Evolutionary conservation across 2,329 filamentous ascomycete species (phyloP), one percentile per base, ranked within the genome.

Genomic region (Aspergillus sp.): DNA sequence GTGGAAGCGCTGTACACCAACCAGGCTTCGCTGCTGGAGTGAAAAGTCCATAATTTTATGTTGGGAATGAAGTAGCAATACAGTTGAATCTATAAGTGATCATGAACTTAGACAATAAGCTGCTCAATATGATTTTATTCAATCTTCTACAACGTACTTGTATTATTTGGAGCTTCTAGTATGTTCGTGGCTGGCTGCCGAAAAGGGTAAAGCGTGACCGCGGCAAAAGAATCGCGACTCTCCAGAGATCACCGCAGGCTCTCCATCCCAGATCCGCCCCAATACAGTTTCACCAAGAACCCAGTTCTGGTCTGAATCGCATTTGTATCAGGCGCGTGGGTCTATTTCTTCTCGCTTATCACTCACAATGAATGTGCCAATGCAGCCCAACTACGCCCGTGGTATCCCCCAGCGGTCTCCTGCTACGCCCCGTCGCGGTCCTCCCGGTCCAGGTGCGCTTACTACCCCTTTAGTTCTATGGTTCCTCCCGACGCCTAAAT

Each of bases 1-100:
- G 94, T 98, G 54, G 94, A 98, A 71, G 89, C 95, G 58, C 76
- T 98, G 63, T 98, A 97, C 78, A 90, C 89, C 54, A 97, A 96
- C 77, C 91, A 98, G 76, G 93, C 93, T 44, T 95, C 89, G 51
- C 77, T 94, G 78, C 77, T 98, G 60, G 93, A 98, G 79, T 98
- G 62, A 65, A 50, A 39, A 10, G 20, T 9, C 19, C 37, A 43
- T 22, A 35, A 37, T 45, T 39, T 44, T 30, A 12, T 41, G 7
- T 23, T 42, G 46, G 50, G 46, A 56, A 57, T 59, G 57, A 53
- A 49, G 58, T 53, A 55, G 56, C 53, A 53, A 59, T 60, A 51
- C 53, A 54, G 52, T 62, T 54, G 54, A 51, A 43, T 42, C 23
- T 13, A 46, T 30, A 30, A 30, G 25, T 30, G 10, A 27, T 12